Conservation (phyloP, 176 grass and related monocot species). For the Raddia guianensis region DNA sequence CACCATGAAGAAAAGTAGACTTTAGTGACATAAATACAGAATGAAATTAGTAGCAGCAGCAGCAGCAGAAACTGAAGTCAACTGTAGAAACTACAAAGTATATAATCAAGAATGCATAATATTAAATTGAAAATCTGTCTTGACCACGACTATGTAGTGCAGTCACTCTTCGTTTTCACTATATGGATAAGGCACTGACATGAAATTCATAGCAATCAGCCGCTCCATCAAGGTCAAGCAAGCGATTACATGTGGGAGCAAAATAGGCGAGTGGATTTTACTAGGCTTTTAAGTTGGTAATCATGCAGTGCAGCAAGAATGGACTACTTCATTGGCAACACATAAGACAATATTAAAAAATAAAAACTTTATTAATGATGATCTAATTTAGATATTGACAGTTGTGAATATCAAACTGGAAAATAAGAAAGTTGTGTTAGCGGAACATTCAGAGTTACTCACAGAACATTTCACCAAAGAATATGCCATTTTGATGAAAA, state of each 20-base stretch:
- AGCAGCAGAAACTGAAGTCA: not conserved
- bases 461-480: not conserved
- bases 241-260: not conserved
- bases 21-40: conserved; percentile 21
- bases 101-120: not conserved
- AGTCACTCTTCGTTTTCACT: not conserved
- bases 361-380: not conserved
- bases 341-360: not conserved
- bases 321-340: not conserved
- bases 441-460: not conserved
- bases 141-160: not conserved
- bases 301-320: not conserved
- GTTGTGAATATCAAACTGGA: not conserved
- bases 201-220: not conserved
- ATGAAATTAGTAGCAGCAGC: not conserved
- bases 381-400: not conserved
- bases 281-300: conserved; percentile 4
- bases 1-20: conserved; percentile 29
- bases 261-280: conserved; percentile 8
- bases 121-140: conserved; percentile 2
- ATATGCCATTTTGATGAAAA: not conserved
- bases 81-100: not conserved
- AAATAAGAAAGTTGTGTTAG: not conserved
- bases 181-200: not conserved
- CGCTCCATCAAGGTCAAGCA: not conserved